Conservation (phyloP, 2,329 filamentous ascomycete species). For the Colletotrichum sp. region DNA sequence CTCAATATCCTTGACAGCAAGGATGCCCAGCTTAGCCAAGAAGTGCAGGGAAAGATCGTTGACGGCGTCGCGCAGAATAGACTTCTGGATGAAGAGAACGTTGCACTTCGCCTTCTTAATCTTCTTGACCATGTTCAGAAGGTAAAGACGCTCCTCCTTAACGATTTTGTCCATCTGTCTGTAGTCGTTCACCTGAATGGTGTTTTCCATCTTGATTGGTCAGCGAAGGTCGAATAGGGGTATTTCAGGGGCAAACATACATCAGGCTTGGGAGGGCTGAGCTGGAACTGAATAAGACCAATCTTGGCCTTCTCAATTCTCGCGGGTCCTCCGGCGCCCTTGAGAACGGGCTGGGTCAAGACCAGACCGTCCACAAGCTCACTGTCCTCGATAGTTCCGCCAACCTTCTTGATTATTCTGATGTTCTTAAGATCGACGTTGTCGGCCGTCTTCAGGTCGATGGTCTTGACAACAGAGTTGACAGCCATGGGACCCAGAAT, state of each 20-base stretch:
- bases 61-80: constrained; percentile 94
- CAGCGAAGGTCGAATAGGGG: constrained; percentile 16
- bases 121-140: constrained; percentile 99
- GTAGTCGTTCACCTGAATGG: constrained; percentile 99
- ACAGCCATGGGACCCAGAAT: constrained; percentile 97
- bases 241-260: constrained; percentile 52
- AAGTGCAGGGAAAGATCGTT: constrained; percentile 98
- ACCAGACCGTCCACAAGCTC: constrained; percentile 96
- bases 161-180: constrained; percentile 99
- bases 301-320: constrained; percentile 98
- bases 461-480: constrained; percentile 93
- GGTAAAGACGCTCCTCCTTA: constrained; percentile 97
- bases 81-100: constrained; percentile 97
- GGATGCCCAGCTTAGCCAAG: constrained; percentile 93
- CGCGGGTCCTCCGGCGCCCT: constrained; percentile 87
- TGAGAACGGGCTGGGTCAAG: constrained; percentile 89
- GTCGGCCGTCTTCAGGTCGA: constrained; percentile 92
- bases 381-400: constrained; percentile 97
- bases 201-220: constrained; percentile 87
- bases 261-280: constrained; percentile 97
- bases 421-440: constrained; percentile 98
- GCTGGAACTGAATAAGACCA: constrained; percentile 96
- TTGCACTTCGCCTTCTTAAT: constrained; percentile 99
- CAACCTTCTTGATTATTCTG: constrained; percentile 95
- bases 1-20: constrained; percentile 97